Conservation (phyloP, 1,139 yeast species). For the Magnusiomyces magnusii region DNA sequence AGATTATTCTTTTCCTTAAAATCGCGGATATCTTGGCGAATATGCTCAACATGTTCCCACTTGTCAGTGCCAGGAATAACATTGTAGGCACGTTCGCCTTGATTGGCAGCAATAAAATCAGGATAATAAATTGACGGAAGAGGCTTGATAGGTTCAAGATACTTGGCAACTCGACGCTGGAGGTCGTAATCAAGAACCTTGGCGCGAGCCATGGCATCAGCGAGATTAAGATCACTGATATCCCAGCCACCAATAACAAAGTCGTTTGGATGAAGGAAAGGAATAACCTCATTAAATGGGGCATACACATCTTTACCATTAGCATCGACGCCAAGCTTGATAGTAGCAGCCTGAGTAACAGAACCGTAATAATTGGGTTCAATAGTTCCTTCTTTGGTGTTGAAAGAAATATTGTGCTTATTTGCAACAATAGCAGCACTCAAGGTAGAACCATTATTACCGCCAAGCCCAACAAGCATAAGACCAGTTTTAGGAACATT, state of each 20-base stretch:
- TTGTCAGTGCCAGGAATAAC: constrained; percentile 63
- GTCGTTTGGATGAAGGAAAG: constrained; percentile 86
- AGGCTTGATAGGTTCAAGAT: constrained; percentile 60
- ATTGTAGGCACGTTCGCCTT: constrained; percentile 86
- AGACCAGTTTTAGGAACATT: constrained; percentile 81
- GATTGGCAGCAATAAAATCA: constrained; percentile 94
- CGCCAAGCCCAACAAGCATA: constrained; percentile 90
- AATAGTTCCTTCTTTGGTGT: constrained; percentile 72
- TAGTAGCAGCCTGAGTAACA: constrained; percentile 90
- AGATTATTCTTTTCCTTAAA: constrained; percentile 67
- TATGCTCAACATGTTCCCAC: constrained; percentile 85
- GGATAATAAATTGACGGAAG: constrained; percentile 88
- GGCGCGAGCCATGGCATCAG: constrained; percentile 77
- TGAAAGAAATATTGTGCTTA: constrained; percentile 67
- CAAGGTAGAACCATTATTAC: constrained; percentile 92
- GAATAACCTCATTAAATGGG: constrained; percentile 84
- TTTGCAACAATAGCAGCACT: constrained; percentile 82
- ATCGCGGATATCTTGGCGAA: constrained; percentile 74
- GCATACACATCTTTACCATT: constrained; percentile 83
- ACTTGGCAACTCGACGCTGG: constrained; percentile 65
- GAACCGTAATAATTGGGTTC: constrained; percentile 91
- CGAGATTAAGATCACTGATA: constrained; percentile 62
- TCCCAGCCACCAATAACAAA: constrained; percentile 95
- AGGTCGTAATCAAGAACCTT: constrained; percentile 80
- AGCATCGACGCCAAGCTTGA: constrained; percentile 81